Base-by-base conservation (phyloP, 106 monocot genomes). In the Agapanthus africanus region DNA sequence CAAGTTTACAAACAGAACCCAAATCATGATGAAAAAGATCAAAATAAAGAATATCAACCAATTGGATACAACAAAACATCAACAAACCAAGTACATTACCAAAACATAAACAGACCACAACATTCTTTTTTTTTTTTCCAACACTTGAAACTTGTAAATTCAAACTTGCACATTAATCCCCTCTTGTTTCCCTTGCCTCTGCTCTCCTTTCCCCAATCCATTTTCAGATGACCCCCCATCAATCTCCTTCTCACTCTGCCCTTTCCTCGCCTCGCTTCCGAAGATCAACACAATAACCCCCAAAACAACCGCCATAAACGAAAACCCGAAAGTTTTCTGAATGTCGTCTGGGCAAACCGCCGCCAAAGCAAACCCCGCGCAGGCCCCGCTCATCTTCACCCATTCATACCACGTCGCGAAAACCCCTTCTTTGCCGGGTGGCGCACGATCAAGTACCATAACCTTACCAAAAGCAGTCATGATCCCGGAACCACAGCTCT, bases 381-480 rank as follows among this genome's bases (percentile, higher is more conserved):
- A 71, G 2, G 72, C 70, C 2, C 85, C 85, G 23, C 42, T 64
- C 4, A 59, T 56, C 71, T 75, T 74, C 51, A 59, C 64, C 72
- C 71, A 82, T 18, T 75, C 81, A 16, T 69, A 59, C 81, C 78
- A 78, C 7, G 38, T 74, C 3, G 78, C 70, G 47, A 82, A 79
- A 0, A 81, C 85, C 6, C 81, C 81, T 54, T 85, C 85, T 40
- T 79, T 85, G 5, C 85, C 85, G 7, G 69, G 27, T 16, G 85
- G 85, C 21, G 85, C 44, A 33, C 75, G 74, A 30, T 85, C 78
- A 35, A 76, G 38, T 14, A 81, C 34, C 50, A 85, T 63, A 11
- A 73, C 75, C 40, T 69, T 37, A 9, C 85, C 78, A 26, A 78
- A 81, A 1, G 85, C 51, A 18, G 78, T 70, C 46, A 82, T 40